phyloP scores from a whole-genome alignment of 2,329 filamentous ascomycete genomes.

The Pezicula carpinea region DNA sequence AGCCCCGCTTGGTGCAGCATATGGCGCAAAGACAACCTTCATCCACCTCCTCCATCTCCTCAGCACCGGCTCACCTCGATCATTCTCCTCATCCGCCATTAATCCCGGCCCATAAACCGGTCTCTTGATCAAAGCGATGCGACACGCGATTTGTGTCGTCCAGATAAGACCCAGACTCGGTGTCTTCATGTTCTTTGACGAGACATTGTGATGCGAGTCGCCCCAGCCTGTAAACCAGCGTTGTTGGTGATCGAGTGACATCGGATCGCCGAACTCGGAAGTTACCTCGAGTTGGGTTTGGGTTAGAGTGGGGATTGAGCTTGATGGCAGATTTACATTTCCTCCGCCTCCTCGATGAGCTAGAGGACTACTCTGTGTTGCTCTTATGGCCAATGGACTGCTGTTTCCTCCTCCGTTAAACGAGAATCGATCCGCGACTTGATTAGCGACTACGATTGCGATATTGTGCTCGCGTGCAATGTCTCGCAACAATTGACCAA shows the following conservation, averaged over 20 bases:
- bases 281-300: slow-evolving; percentile 23
- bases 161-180: slow-evolving; percentile 85
- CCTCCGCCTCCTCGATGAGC: slow-evolving; percentile 11
- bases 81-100: slow-evolving; percentile 32
- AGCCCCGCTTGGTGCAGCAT: slow-evolving; percentile 52
- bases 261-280: slow-evolving; percentile 37
- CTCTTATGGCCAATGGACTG: slow-evolving; percentile 11
- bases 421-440: slow-evolving; percentile 83
- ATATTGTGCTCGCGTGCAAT: slow-evolving; percentile 71
- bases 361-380: slow-evolving; percentile 22
- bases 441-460: slow-evolving; percentile 89
- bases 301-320: slow-evolving; percentile 18
- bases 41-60: slow-evolving; percentile 68
- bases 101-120: slow-evolving; percentile 42
- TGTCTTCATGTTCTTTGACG: slow-evolving; percentile 61
- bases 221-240: slow-evolving; percentile 96
- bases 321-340: slow-evolving; percentile 16
- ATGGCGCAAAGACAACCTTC: slow-evolving; percentile 86
- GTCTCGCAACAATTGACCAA: slow-evolving; percentile 71
- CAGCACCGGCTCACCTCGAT: slow-evolving; percentile 42
- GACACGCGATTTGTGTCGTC: slow-evolving; percentile 81
- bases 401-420: slow-evolving; percentile 10
- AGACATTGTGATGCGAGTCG: slow-evolving; percentile 47
- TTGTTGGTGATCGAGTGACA: slow-evolving; percentile 84
- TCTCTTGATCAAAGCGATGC: slow-evolving; percentile 75